These are phyloP conservation scores for Verticillium dahliae DNA, from an alignment of 2,329 filamentous ascomycete genomes.

Conservation along the genomic window DNA sequence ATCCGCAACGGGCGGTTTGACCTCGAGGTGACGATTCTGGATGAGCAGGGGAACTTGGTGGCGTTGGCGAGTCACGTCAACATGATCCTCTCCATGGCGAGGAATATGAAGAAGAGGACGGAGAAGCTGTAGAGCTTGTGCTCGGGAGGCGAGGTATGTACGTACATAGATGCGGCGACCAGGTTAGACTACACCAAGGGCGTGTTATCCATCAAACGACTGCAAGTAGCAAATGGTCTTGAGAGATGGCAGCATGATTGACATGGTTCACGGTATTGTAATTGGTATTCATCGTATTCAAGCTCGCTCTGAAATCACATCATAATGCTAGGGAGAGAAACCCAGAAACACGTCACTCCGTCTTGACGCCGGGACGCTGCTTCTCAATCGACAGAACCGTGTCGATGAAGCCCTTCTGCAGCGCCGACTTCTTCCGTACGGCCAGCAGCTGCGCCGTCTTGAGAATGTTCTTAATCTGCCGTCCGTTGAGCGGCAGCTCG, in stretches of 20 bases:
- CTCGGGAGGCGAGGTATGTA: neutral
- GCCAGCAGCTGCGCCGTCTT: slow-evolving; percentile 64
- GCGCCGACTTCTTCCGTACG: slow-evolving; percentile 17
- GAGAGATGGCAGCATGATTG: no score
- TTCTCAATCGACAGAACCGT: slow-evolving; percentile 4
- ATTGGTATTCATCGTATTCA: no score
- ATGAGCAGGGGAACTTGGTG: slow-evolving; percentile 28
- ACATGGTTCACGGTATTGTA: no score
- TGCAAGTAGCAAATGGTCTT: no score
- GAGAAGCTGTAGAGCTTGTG: neutral
- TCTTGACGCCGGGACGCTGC: neutral
- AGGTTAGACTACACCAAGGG: no score
- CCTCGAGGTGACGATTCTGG: slow-evolving; percentile 62
- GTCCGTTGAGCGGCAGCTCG: slow-evolving; percentile 33
- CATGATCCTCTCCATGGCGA: slow-evolving; percentile 10
- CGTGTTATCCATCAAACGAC: no score
- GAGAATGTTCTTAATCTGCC: slow-evolving; percentile 42
- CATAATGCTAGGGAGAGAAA: neutral
- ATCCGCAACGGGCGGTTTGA: slow-evolving; percentile 69
- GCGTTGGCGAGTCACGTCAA: slow-evolving; percentile 16
- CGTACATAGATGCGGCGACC: neutral
- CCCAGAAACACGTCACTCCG: neutral
- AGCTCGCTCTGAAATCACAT: neutral
- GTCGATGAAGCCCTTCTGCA: slow-evolving; percentile 9
- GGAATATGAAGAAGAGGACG: slow-evolving; percentile 10